Percentiles rank a stretch among this genome's conserved stretches.
These are phyloP conservation scores for Urostyla sp. DNA, from an alignment of 73 alveolate species.

Conservation along the genomic window DNA sequence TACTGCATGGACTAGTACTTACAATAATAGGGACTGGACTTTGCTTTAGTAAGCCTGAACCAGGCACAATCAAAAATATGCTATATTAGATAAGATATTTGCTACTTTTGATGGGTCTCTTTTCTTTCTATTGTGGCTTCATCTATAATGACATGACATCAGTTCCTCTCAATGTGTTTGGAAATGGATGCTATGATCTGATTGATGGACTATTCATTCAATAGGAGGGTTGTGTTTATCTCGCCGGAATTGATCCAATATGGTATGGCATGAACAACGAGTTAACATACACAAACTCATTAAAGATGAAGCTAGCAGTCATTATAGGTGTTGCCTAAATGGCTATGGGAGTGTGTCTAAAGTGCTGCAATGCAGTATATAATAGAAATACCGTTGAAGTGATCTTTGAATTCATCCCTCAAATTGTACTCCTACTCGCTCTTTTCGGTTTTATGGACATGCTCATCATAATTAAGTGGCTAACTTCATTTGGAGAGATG, in stretches of 20 bases:
- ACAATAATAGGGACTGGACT: slow-evolving; percentile 63
- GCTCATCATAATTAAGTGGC: slow-evolving; percentile 92
- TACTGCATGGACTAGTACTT: slow-evolving; percentile 93
- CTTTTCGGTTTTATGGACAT: slow-evolving; percentile 95
- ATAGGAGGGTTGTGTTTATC: slow-evolving; percentile 82
- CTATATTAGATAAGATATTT: slow-evolving; percentile 78
- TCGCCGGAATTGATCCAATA: slow-evolving; percentile 94
- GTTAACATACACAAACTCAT: slow-evolving; percentile 77
- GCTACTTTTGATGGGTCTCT: slow-evolving; percentile 86
- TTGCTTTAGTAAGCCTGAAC: slow-evolving; percentile 13
- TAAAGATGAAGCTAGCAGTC: slow-evolving; percentile 93
- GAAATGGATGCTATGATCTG: slow-evolving; percentile 76
- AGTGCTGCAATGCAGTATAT: slow-evolving; percentile 79
- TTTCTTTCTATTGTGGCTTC: slow-evolving; percentile 88
- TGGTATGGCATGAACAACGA: slow-evolving; percentile 89
- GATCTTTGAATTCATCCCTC: slow-evolving; percentile 90
- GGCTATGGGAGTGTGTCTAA: slow-evolving; percentile 86
- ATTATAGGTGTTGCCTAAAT: slow-evolving; percentile 91
- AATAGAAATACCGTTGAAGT: slow-evolving; percentile 68
- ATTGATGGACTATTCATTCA: slow-evolving; percentile 34
- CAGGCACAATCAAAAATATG: slow-evolving; percentile 1
- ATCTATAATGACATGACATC: slow-evolving; percentile 94
- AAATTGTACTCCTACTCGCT: slow-evolving; percentile 79
- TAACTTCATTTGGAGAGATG: slow-evolving; percentile 65
- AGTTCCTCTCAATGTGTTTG: slow-evolving; percentile 81